These are phyloP conservation scores for Ascochyta fabae DNA, from an alignment of 2,329 filamentous ascomycete genomes.

Conservation along the genomic window DNA sequence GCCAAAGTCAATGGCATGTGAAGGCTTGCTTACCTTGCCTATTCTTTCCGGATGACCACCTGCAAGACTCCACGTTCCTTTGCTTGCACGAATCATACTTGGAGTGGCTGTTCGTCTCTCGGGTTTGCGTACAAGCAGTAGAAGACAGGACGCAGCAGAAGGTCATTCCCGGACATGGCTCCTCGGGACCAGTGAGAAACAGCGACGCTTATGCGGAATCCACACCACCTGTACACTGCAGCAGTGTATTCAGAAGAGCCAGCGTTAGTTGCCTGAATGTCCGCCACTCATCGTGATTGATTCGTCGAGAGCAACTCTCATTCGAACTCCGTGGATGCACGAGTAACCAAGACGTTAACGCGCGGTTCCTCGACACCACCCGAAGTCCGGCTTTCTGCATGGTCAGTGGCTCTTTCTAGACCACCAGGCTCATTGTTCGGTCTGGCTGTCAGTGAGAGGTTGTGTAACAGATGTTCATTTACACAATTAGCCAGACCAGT, in stretches of 20 bases:
- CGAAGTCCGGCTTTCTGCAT: neutral
- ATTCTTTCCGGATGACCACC: neutral
- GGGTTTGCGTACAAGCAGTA: neutral
- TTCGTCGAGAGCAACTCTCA: constrained; percentile 7
- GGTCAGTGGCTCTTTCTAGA: neutral
- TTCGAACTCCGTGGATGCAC: constrained; percentile 5
- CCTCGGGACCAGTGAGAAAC: neutral
- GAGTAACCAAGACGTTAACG: constrained; percentile 4
- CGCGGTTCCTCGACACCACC: neutral
- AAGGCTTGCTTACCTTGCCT: constrained; percentile 5
- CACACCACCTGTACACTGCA: constrained; percentile 9
- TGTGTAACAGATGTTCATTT: no score
- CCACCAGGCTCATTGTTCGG: neutral
- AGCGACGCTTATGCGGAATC: neutral
- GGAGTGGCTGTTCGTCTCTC: neutral
- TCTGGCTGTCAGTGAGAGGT: neutral
- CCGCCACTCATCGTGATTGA: neutral
- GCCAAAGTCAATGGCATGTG: constrained; percentile 7
- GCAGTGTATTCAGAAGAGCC: neutral
- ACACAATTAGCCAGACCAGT: no score
- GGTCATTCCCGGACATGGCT: neutral
- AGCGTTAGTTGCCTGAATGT: constrained; percentile 4
- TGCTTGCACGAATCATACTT: neutral
- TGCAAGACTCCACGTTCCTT: neutral
- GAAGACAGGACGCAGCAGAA: neutral